Evolutionary conservation across 139 green algal genomes (phyloP).

Genomic region (Zygnema cylindricum): DNA sequence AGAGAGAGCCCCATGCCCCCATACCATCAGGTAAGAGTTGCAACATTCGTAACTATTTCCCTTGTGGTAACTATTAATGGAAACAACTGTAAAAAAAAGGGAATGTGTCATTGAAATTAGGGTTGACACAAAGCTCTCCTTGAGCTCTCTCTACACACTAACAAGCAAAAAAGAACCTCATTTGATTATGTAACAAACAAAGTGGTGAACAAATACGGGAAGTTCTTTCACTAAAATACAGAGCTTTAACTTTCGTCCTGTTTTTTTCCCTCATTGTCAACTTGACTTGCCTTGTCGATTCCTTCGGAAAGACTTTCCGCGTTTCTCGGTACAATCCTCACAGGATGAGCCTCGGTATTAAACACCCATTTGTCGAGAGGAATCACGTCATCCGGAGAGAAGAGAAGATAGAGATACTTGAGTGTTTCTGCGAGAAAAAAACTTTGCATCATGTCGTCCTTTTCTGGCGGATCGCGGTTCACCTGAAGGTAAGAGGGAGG

Average conservation of each 20-base stretch:
- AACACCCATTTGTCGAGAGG: constrained; percentile 80
- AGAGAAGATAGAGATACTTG: constrained; percentile 85
- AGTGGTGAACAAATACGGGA: no score
- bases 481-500: constrained; percentile 36
- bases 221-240: no score
- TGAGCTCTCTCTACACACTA: no score
- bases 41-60: no score
- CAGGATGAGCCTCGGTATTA: constrained; percentile 84
- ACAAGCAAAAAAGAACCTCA: no score
- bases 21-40: no score
- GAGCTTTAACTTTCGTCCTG: not conserved
- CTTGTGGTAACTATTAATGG: no score
- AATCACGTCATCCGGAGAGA: constrained; percentile 63
- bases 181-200: no score
- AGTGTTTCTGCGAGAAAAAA: constrained; percentile 84
- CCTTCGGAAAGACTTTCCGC: not conserved
- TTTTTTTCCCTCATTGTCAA: not conserved
- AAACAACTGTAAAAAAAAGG: no score
- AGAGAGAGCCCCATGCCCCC: no score
- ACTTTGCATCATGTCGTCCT: constrained; percentile 78
- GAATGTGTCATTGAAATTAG: no score
- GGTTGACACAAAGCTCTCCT: no score
- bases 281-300: not conserved
- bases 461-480: constrained; percentile 21
- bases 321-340: constrained; percentile 57